Percentiles rank a stretch among this genome's conserved stretches.
Evolutionary conservation across 495 filamentous ascomycete species (phyloP).

Genomic region (Trichoderma parareesei): DNA sequence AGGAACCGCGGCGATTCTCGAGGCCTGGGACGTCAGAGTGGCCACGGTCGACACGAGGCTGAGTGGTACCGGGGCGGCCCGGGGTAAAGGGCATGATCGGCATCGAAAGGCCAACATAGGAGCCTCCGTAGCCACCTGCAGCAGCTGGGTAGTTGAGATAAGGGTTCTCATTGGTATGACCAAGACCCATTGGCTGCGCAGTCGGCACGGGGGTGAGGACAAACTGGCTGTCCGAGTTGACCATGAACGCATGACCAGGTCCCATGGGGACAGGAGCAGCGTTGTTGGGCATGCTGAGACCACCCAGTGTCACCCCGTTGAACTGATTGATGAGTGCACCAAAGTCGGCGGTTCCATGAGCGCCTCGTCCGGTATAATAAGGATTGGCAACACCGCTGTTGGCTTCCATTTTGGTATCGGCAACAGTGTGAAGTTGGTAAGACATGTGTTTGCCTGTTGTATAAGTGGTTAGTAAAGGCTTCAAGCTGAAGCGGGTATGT

Average conservation of each 20-base stretch:
- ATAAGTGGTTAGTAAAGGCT: background rate
- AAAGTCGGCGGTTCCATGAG: slow-evolving; percentile 14
- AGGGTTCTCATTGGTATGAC: slow-evolving; percentile 11
- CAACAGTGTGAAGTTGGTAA: slow-evolving; percentile 8
- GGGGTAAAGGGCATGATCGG: slow-evolving; percentile 41
- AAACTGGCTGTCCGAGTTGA: slow-evolving; percentile 29
- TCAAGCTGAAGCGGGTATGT: background rate
- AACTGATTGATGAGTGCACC: slow-evolving; percentile 32
- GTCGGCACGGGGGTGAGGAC: slow-evolving; percentile 23
- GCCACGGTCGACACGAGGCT: slow-evolving; percentile 28
- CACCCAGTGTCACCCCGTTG: slow-evolving; percentile 29
- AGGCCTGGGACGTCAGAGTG: slow-evolving; percentile 47
- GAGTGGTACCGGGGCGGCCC: slow-evolving; percentile 32
- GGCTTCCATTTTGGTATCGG: slow-evolving; percentile 10
- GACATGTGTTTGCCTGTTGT: slow-evolving; percentile 8
- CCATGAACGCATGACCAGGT: slow-evolving; percentile 23
- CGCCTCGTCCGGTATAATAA: slow-evolving; percentile 3
- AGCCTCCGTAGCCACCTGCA: slow-evolving; percentile 17
- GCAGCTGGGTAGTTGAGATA: slow-evolving; percentile 20
- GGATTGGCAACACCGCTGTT: slow-evolving; percentile 6
- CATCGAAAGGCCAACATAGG: slow-evolving; percentile 31
- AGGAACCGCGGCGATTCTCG: slow-evolving; percentile 53
- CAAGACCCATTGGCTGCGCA: slow-evolving; percentile 19
- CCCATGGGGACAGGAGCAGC: slow-evolving; percentile 16
- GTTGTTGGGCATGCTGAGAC: slow-evolving; percentile 18